phyloP scores from a whole-genome alignment of 2,329 filamentous ascomycete genomes.

The Fusarium agapanthi region DNA sequence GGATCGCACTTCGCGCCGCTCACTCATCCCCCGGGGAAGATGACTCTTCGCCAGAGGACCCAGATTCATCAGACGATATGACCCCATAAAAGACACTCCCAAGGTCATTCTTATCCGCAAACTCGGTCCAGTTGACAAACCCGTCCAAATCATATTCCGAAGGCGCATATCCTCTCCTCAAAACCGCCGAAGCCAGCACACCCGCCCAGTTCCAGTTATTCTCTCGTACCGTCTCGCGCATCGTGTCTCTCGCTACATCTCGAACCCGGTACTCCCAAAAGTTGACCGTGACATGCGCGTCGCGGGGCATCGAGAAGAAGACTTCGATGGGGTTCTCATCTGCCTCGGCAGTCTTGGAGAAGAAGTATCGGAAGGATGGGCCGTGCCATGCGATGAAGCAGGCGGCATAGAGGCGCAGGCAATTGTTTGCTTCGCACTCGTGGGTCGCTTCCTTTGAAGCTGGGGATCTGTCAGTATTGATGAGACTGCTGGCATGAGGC shows the following conservation, averaged over 20 bases:
- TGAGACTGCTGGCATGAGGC: rapidly evolving
- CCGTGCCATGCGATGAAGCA: not conserved
- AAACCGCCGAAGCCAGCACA: not conserved
- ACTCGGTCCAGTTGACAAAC: not conserved
- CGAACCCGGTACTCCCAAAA: not conserved
- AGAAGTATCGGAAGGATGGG: not conserved
- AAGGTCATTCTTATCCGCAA: not conserved
- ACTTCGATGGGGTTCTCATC: not conserved
- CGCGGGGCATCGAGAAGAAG: not conserved
- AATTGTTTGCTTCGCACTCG: not conserved
- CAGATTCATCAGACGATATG: not conserved
- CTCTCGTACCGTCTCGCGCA: not conserved
- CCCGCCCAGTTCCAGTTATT: not conserved
- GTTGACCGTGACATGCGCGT: rapidly evolving
- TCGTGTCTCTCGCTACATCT: not conserved
- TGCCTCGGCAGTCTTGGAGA: rapidly evolving
- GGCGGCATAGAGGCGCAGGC: not conserved
- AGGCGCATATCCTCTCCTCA: not conserved
- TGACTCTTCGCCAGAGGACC: not conserved
- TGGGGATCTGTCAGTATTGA: not conserved
- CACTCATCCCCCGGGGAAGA: rapidly evolving
- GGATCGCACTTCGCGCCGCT: rapidly evolving
- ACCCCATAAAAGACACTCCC: rapidly evolving
- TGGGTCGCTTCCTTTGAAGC: not conserved
- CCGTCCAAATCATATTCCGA: not conserved